Percentiles rank a stretch among this genome's conserved stretches.
These are phyloP conservation scores for Heterobasidion occidentale DNA, from an alignment of 1,284 basidiomycete species.

Conservation along the genomic window DNA sequence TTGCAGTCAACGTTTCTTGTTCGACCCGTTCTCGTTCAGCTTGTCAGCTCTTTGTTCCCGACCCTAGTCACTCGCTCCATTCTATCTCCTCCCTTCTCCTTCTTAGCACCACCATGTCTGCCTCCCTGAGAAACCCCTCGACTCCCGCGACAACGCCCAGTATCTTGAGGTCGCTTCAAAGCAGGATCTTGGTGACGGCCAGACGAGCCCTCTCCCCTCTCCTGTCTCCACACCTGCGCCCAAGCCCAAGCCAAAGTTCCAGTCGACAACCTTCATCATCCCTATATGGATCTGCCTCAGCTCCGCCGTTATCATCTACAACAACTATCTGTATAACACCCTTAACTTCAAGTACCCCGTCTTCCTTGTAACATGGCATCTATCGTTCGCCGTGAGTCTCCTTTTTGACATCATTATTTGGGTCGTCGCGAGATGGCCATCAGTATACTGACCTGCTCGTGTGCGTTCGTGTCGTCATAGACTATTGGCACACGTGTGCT, in stretches of 20 bases:
- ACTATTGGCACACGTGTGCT: conserved; percentile 87
- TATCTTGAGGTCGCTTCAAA: conserved; percentile 22
- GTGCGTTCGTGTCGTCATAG: conserved; percentile 24
- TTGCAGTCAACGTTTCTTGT: neutral
- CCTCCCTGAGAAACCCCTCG: conserved; percentile 13
- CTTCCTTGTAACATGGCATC: conserved; percentile 84
- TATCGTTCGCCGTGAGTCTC: conserved; percentile 71
- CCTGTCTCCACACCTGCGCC: conserved; percentile 38
- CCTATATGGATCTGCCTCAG: conserved; percentile 88
- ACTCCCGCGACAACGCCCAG: conserved; percentile 14
- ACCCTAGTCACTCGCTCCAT: conserved; percentile 1
- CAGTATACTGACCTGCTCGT: too few species aligned
- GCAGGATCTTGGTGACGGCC: conserved; percentile 17
- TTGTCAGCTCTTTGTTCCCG: neutral
- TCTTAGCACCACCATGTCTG: neutral
- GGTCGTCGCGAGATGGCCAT: too few species aligned
- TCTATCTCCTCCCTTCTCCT: neutral
- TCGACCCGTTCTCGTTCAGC: neutral
- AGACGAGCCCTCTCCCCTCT: conserved; percentile 31
- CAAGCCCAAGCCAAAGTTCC: conserved; percentile 34
- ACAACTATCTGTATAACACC: conserved; percentile 86
- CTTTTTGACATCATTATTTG: neutral
- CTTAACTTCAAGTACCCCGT: conserved; percentile 82
- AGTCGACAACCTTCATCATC: conserved; percentile 65
- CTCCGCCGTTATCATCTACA: conserved; percentile 93